Conservation (phyloP, 495 filamentous ascomycete genomes). For the Aspergillus bridgeri region DNA sequence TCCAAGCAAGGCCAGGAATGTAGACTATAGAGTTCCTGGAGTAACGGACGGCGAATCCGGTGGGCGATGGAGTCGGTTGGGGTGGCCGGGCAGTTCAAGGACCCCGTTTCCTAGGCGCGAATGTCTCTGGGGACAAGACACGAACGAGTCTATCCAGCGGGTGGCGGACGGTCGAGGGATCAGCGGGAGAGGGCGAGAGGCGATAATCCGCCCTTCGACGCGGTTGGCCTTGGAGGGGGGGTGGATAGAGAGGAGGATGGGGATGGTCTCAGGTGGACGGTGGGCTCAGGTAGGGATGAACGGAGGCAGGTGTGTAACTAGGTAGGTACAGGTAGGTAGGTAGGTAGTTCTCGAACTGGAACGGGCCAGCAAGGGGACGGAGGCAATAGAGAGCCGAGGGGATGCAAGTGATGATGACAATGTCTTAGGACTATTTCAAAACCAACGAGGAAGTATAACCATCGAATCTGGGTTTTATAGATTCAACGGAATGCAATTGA, state of each 20-base stretch:
- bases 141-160: background rate
- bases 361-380: slow-evolving; percentile 27
- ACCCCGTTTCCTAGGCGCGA: slow-evolving; percentile 19
- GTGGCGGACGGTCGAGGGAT: slow-evolving; percentile 1
- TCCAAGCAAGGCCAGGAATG: slow-evolving; percentile 47
- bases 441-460: slow-evolving; percentile 5
- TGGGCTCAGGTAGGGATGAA: slow-evolving; percentile 36
- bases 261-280: slow-evolving; percentile 10
- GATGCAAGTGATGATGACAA: slow-evolving; percentile 14
- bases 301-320: too few species aligned
- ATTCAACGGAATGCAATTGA: background rate
- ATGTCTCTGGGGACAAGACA: slow-evolving; percentile 25
- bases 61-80: background rate
- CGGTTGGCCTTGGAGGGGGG: slow-evolving; percentile 15
- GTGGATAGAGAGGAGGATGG: slow-evolving; percentile 9
- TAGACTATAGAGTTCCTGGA: slow-evolving; percentile 38
- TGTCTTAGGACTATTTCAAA: slow-evolving; percentile 22
- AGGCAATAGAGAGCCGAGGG: slow-evolving; percentile 12
- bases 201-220: slow-evolving; percentile 22
- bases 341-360: too few species aligned
- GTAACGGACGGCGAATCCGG: slow-evolving; percentile 24
- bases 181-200: background rate
- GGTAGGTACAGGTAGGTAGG: too few species aligned
- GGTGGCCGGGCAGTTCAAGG: background rate
- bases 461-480: background rate